Evolutionary conservation across 306 rosid species (phyloP), one percentile per base, ranked within the genome.

Genomic region (Begonia masoniana): DNA sequence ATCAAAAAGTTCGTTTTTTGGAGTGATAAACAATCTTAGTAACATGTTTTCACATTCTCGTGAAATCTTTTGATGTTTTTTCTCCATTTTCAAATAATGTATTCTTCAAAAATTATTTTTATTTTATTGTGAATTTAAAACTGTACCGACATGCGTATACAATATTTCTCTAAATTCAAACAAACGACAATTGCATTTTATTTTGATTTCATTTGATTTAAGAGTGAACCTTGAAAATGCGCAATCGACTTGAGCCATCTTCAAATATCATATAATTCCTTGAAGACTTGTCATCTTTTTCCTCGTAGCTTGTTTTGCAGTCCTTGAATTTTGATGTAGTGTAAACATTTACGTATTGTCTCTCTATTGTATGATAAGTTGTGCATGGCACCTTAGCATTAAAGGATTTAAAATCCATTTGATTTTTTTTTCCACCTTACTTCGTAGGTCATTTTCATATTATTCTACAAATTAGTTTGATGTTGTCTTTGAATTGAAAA

Each of bases 161-260:
- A 63, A 15, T 26, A 36, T 35, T 8, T 54, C 49, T 63, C 10
- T 47, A 6, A 55, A 63, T 13, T 55, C 61, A 55, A 63, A 54
- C 13, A 47, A 3, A 3, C 26, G 10, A 36, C 24, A 21, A 3
- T 7, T 50, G 17, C 68, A 47, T 0, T 35, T 9, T 0, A 55
- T 46, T 23, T 63, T 55, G 10, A 17, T 15, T 10, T 1, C 12
- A 9, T 26, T 10, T 45, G 10, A 48, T 12, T 62, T 45, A 11
- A n/a, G 19, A 43, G 9, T 36, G 16, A 61, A 61, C 58, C 3
- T 2, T 19, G 21, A 21, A 43, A 9, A 12, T 8, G 0, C 13
- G 21, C 3, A n/a, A n/a, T n/a, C n/a, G n/a, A n/a, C n/a, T n/a
- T n/a, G n/a, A n/a, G n/a, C n/a, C n/a, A n/a, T n/a, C n/a, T 23